Percentiles rank a stretch among this genome's conserved stretches.
Conservation (phyloP, 2,329 filamentous ascomycete genomes). For the Nemania bipapillata region DNA sequence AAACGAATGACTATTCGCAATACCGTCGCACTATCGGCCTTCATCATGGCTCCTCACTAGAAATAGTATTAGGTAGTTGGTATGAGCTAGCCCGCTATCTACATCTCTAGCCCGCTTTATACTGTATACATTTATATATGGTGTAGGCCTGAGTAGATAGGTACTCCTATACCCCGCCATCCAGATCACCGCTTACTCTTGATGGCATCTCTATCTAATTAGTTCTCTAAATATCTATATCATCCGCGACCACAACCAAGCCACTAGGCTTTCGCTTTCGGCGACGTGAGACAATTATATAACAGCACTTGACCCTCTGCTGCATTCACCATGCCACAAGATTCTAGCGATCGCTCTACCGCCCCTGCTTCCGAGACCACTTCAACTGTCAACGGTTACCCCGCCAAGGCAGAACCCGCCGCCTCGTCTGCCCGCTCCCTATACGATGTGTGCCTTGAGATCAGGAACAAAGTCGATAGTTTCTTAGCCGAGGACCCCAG, state of each 20-base stretch:
- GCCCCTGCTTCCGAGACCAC: slow-evolving; percentile 16
- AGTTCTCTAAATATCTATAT: neutral
- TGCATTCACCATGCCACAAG: slow-evolving; percentile 35
- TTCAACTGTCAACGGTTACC: slow-evolving; percentile 30
- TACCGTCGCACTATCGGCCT: neutral
- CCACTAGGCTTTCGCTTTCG: neutral
- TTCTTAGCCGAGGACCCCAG: slow-evolving; percentile 69
- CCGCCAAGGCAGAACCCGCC: slow-evolving; percentile 27
- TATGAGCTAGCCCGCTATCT: neutral
- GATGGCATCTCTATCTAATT: neutral
- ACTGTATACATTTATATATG: no score
- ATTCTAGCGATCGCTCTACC: slow-evolving; percentile 24
- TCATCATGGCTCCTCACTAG: slow-evolving; percentile 11
- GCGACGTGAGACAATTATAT: slow-evolving; percentile 3
- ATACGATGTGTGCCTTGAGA: slow-evolving; percentile 47
- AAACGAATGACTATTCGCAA: neutral
- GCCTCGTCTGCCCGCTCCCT: slow-evolving; percentile 33
- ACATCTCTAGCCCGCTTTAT: neutral
- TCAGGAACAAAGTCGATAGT: slow-evolving; percentile 69
- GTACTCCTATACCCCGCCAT: neutral
- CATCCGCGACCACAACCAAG: slow-evolving; percentile 13
- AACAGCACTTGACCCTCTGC: slow-evolving; percentile 4
- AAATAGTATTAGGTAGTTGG: neutral
- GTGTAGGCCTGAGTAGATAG: neutral
- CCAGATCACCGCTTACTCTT: neutral